Percentiles rank a stretch among this genome's conserved stretches.
These are phyloP conservation scores for Evernia prunastri DNA, from an alignment of 495 filamentous ascomycete genomes.

Conservation along the genomic window DNA sequence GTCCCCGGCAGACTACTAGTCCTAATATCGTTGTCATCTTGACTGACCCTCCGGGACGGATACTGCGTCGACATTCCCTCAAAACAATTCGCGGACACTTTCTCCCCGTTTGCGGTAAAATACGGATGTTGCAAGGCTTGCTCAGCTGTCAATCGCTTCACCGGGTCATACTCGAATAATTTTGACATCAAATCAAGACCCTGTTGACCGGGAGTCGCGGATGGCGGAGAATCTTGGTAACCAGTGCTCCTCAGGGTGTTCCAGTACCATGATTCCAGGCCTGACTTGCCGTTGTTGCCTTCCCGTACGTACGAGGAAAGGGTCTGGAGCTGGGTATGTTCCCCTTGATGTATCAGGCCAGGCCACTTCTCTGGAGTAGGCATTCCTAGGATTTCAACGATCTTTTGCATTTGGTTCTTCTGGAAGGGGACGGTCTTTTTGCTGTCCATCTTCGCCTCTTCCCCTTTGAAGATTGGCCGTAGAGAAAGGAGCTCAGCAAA, in stretches of 20 bases:
- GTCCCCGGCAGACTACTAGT: slow-evolving; percentile 84
- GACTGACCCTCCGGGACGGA: slow-evolving; percentile 79
- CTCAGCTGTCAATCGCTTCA: slow-evolving; percentile 76
- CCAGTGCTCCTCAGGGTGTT: slow-evolving; percentile 52
- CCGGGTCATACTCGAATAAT: slow-evolving; percentile 88
- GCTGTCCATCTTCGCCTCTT: slow-evolving; percentile 97
- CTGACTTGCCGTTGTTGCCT: slow-evolving; percentile 38
- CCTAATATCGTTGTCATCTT: slow-evolving; percentile 91
- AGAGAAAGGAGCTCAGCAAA: slow-evolving; percentile 90
- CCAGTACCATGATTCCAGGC: slow-evolving; percentile 61
- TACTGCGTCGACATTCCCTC: slow-evolving; percentile 82
- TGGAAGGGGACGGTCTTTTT: slow-evolving; percentile 98
- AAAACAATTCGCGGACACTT: slow-evolving; percentile 75
- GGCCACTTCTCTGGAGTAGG: slow-evolving; percentile 89
- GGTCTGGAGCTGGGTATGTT: slow-evolving; percentile 67
- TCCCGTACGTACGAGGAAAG: slow-evolving; percentile 35
- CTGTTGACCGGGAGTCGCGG: slow-evolving; percentile 56
- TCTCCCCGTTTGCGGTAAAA: slow-evolving; percentile 59
- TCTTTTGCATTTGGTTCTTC: slow-evolving; percentile 97
- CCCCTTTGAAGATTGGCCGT: slow-evolving; percentile 95
- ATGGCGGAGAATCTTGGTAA: slow-evolving; percentile 47
- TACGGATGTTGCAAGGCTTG: slow-evolving; percentile 84
- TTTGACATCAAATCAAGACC: slow-evolving; percentile 75
- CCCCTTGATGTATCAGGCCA: slow-evolving; percentile 69
- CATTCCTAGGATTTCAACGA: slow-evolving; percentile 88